Evolutionary conservation across 257 asterid species (phyloP).

Genomic region (Pogostemon cablin): DNA sequence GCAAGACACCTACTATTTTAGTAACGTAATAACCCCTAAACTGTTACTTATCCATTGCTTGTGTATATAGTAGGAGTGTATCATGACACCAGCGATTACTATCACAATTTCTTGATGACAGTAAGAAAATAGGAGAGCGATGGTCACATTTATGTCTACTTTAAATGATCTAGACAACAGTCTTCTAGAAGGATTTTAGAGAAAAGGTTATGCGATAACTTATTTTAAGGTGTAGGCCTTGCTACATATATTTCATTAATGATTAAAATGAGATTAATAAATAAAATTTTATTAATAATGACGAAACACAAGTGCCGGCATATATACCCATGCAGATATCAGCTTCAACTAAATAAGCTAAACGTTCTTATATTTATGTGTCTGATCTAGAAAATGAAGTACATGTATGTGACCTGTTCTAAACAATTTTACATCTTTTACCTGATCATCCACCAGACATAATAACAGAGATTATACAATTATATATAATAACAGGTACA

Average conservation of each 20-base stretch:
- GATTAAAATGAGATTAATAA: background rate
- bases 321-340: constrained; percentile 11
- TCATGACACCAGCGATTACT: background rate
- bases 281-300: background rate
- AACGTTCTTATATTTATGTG: constrained; percentile 12
- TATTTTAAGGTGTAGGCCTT: background rate
- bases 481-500: background rate
- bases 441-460: background rate
- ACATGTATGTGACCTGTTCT: too few species aligned
- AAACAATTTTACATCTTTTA: background rate
- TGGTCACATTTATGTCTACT: background rate
- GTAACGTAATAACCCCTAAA: constrained; percentile 6
- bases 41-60: background rate
- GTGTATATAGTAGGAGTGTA: background rate
- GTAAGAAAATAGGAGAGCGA: background rate
- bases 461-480: too few species aligned
- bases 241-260: background rate
- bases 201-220: constrained; percentile 6
- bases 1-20: background rate
- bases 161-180: constrained; percentile 4
- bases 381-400: background rate
- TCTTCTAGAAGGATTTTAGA: background rate
- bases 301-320: constrained; percentile 9
- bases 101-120: background rate
- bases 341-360: constrained; percentile 10